These are phyloP conservation scores for Circinella minor DNA, from an alignment of 371 early-diverging fungal genomes.

Conservation along the genomic window DNA sequence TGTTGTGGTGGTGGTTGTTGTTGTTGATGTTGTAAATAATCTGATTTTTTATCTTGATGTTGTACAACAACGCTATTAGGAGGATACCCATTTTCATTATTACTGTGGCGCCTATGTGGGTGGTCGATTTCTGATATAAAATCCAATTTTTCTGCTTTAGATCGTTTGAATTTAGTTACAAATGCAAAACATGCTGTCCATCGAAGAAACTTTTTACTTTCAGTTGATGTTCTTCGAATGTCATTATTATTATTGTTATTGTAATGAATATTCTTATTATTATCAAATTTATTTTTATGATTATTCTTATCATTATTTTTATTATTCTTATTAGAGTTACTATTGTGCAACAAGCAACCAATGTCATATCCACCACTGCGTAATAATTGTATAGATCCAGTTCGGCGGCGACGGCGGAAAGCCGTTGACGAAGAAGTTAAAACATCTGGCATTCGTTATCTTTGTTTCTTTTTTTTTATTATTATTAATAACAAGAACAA, in stretches of 20 bases:
- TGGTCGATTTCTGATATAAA: conserved; percentile 7
- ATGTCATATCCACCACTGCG: conserved; percentile 10
- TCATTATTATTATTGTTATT: background rate
- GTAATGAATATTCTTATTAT: no score
- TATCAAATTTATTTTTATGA: no score
- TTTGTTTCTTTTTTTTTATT: background rate
- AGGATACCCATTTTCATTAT: background rate
- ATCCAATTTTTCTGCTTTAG: conserved; percentile 10
- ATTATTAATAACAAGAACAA: background rate
- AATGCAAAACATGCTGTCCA: conserved; percentile 30
- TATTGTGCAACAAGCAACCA: background rate
- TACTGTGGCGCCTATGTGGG: conserved; percentile 2
- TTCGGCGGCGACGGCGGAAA: conserved; percentile 8
- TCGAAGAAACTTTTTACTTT: conserved; percentile 18
- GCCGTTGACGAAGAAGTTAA: conserved; percentile 6
- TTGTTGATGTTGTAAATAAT: background rate
- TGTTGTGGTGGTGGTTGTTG: conserved; percentile 8
- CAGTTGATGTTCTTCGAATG: background rate
- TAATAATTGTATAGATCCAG: conserved; percentile 1
- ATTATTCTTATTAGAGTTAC: background rate
- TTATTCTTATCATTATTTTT: background rate
- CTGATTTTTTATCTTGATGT: background rate
- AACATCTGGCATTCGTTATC: background rate
- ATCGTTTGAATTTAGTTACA: conserved; percentile 22
- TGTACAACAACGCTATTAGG: background rate